These are phyloP conservation scores for Metschnikowia kofuensis DNA, from an alignment of 805 yeast species.

Conservation along the genomic window DNA sequence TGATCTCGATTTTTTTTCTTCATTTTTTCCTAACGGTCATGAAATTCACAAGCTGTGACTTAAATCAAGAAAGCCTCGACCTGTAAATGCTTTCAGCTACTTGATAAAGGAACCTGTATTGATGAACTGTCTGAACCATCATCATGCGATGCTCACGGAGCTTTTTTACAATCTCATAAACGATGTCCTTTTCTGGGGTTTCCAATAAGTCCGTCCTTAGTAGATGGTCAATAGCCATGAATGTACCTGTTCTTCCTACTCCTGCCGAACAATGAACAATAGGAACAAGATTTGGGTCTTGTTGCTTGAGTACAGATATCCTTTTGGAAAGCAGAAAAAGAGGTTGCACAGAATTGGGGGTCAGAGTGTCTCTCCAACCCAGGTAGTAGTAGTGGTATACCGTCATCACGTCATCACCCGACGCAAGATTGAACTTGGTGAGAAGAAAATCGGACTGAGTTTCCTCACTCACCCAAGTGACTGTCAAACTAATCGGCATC, in stretches of 20 bases:
- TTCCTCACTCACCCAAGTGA: conserved; percentile 19
- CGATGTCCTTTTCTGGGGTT: conserved; percentile 21
- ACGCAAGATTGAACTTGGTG: conserved; percentile 25
- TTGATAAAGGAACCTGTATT: conserved; percentile 36
- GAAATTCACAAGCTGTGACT: too few species aligned
- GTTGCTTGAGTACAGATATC: conserved; percentile 2
- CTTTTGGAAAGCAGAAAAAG: conserved; percentile 13
- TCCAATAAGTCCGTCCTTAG: conserved; percentile 5
- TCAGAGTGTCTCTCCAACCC: conserved; percentile 18
- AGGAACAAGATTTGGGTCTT: conserved; percentile 24
- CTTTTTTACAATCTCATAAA: conserved; percentile 25
- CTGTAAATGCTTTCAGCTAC: conserved; percentile 13
- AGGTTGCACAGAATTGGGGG: conserved; percentile 15
- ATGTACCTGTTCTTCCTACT: conserved; percentile 92
- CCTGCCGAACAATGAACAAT: conserved; percentile 89
- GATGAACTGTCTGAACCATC: conserved; percentile 44
- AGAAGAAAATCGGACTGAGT: conserved; percentile 22
- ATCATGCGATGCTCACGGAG: conserved; percentile 36
- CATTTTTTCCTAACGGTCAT: background rate
- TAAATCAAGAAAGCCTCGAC: background rate
- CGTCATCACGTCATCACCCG: conserved; percentile 18
- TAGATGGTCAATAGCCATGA: conserved; percentile 37
- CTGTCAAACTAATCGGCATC: conserved; percentile 13
- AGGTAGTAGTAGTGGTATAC: conserved; percentile 17
- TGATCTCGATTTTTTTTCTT: too few species aligned